Evolutionary conservation across 495 filamentous ascomycete genomes (phyloP).

Genomic region (Rostrohypoxylon terebratum): DNA sequence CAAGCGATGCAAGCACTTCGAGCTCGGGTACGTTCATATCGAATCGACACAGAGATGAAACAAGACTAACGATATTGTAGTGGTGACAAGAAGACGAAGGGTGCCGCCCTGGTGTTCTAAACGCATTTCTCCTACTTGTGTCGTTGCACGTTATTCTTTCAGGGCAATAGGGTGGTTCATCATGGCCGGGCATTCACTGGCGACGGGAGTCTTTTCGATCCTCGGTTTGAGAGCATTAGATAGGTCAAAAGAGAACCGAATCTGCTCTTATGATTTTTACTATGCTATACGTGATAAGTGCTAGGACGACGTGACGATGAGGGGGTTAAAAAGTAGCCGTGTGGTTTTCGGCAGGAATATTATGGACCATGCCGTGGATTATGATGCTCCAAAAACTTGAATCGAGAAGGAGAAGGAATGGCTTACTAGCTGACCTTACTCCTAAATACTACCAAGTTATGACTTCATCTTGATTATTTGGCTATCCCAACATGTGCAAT

Average conservation of each 20-base stretch:
- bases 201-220: slow-evolving; percentile 46
- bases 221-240: slow-evolving; percentile 42
- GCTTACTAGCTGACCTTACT: too few species aligned
- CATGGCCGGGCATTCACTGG: slow-evolving; percentile 47
- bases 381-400: neutral
- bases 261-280: slow-evolving; percentile 35
- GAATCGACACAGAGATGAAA: neutral
- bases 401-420: too few species aligned
- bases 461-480: too few species aligned
- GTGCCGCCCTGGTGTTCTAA: slow-evolving; percentile 99
- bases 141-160: slow-evolving; percentile 44
- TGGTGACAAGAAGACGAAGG: slow-evolving; percentile 99
- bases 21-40: slow-evolving; percentile 82
- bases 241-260: slow-evolving; percentile 46
- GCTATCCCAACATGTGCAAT: too few species aligned
- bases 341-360: neutral
- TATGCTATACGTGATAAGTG: slow-evolving; percentile 31
- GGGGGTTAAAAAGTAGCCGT: neutral
- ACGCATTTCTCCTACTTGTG: slow-evolving; percentile 42
- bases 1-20: slow-evolving; percentile 99
- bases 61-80: slow-evolving; percentile 60
- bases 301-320: slow-evolving; percentile 18
- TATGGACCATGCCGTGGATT: neutral
- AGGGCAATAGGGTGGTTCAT: slow-evolving; percentile 47
- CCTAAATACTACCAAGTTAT: too few species aligned